Evolutionary conservation across 2,329 filamentous ascomycete genomes (phyloP), one percentile per base, ranked within the genome.

Genomic region (Thielaviopsis euricoi): DNA sequence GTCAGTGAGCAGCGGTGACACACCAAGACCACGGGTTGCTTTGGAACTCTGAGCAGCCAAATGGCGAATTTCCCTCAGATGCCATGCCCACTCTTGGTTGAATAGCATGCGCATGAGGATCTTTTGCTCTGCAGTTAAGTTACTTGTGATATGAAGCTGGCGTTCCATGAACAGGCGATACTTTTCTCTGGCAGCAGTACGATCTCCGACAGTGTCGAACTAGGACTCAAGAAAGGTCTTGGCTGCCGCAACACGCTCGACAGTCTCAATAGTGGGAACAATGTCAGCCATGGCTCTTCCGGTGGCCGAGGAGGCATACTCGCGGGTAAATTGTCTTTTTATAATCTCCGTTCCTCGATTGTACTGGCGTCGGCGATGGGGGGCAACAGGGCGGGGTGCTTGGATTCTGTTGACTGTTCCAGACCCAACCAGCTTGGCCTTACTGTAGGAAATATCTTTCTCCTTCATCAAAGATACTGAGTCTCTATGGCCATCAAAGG

Each of bases 141-240:
- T 71, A 0, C 76, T 69, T 49, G 71, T 72, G 56, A 73, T 71
- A 61, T 79, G 78, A 10, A 96, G 73, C 26, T 81, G 76, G 6
- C 67, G 64, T 59, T 73, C 70, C 15, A 73, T 65, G 49, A 67
- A 67, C 58, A 69, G 67, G 3, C 62, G 63, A 12, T 70, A 67
- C 48, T 64, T 56, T n/a, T 58, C 63, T 3, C 71, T 67, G 10
- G 65, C 52, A 10, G 66, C 63, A 1, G 75, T 71, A 2, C 73
- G 72, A 25, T 73, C 74, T 2, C 88, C 73, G 7, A 89, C 68
- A n/a, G 81, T 74, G 64, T 90, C 85, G 72, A 87, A 96, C 64
- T 90, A 81, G 0, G 83, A 88, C 68, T 97, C 93, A 10, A 97
- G 77, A 64, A 82, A 94, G 21, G 94, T 81, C 68, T 95, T 96